These are phyloP conservation scores for Datura wrightii DNA, from an alignment of 257 asterid genomes.

Conservation along the genomic window DNA sequence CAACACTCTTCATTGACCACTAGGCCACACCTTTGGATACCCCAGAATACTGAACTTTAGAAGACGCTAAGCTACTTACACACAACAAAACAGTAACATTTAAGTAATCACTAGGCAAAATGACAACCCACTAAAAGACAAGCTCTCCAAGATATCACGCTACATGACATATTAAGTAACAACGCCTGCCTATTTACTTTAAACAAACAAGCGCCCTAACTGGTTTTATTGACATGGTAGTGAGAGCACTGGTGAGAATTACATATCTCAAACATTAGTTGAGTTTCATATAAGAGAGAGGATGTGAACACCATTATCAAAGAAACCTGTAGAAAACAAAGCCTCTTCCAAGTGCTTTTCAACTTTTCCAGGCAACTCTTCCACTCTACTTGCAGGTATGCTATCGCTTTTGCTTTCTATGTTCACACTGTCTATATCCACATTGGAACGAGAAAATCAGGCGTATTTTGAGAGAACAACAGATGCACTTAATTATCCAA, in stretches of 20 bases:
- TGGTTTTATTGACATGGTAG: neutral
- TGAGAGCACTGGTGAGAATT: neutral
- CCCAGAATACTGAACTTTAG: neutral
- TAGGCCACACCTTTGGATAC: neutral
- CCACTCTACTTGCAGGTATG: neutral
- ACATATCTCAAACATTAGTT: neutral
- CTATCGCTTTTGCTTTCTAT: neutral
- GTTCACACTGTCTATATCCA: neutral
- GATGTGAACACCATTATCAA: neutral
- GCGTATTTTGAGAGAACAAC: neutral
- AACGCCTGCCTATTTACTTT: neutral
- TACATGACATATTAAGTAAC: neutral
- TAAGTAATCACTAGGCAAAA: neutral
- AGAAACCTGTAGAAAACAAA: conserved; percentile 4
- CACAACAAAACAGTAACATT: neutral
- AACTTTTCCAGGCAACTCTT: neutral
- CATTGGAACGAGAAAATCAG: neutral
- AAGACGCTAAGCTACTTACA: neutral
- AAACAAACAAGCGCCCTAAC: neutral
- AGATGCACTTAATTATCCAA: neutral
- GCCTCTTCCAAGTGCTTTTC: conserved; percentile 9
- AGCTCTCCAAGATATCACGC: neutral
- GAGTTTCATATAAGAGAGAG: neutral
- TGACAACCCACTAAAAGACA: neutral
- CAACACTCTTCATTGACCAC: no score